Conservation (phyloP, 1,284 basidiomycete species). For the Ustilago lituana region DNA sequence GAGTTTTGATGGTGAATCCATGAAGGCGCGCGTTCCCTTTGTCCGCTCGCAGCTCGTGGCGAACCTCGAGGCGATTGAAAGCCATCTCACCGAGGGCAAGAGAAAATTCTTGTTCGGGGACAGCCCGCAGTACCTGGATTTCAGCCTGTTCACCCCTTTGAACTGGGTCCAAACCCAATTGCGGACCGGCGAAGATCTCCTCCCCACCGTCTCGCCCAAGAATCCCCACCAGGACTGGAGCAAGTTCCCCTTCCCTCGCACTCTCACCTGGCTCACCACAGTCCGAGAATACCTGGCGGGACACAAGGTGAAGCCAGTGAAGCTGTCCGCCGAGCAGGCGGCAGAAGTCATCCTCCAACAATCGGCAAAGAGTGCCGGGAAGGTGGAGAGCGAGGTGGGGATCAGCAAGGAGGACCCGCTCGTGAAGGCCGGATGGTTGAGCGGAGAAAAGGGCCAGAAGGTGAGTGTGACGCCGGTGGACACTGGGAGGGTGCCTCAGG, state of each 20-base stretch:
- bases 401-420: conserved; percentile 32
- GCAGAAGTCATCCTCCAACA: conserved; percentile 28
- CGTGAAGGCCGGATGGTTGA: conserved; percentile 43
- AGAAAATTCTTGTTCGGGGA: conserved; percentile 26
- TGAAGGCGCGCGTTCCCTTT: conserved; percentile 29
- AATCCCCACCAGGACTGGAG: conserved; percentile 19
- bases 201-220: conserved; percentile 27
- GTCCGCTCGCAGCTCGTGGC: conserved; percentile 27
- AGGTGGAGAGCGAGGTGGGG: conserved; percentile 2
- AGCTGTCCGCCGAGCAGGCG: conserved; percentile 22
- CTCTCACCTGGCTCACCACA: conserved; percentile 25
- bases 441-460: conserved; percentile 32
- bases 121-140: conserved; percentile 30
- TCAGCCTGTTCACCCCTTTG: conserved; percentile 33
- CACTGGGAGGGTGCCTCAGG: conserved; percentile 42
- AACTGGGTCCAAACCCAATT: conserved; percentile 49
- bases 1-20: conserved; percentile 21
- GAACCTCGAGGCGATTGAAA: conserved; percentile 30
- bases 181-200: conserved; percentile 26
- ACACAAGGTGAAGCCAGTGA: conserved; percentile 21
- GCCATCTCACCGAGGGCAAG: conserved; percentile 8
- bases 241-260: conserved; percentile 25
- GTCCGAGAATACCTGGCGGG: conserved; percentile 20
- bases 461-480: conserved; percentile 40
- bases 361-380: background rate